phyloP scores from a whole-genome alignment of 176 grass and related monocot genomes.

The Oryza glaberrima region DNA sequence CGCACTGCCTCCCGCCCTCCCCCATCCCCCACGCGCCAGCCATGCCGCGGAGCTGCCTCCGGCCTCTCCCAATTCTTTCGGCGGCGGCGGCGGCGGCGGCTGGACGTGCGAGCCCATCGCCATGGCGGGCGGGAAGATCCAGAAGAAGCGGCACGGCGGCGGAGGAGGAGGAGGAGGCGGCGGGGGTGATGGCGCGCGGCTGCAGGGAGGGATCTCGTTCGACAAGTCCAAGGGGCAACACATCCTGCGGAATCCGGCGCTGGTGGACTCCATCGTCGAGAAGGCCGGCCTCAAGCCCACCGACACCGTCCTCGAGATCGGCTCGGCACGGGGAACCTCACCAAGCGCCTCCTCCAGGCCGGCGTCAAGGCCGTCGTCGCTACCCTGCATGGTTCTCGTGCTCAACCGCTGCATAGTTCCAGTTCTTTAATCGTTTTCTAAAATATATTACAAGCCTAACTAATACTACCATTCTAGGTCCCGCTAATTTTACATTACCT shows the following conservation, averaged over 20 bases:
- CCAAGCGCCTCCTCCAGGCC: slow-evolving; percentile 81
- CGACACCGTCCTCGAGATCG: slow-evolving; percentile 94
- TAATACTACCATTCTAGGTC: too few species aligned
- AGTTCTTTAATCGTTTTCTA: too few species aligned
- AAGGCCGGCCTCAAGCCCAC: slow-evolving; percentile 94
- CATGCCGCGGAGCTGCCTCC: not conserved
- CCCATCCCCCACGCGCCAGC: too few species aligned
- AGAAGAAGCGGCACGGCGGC: slow-evolving; percentile 65
- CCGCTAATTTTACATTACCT: too few species aligned
- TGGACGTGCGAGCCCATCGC: not conserved
- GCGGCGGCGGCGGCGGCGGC: not conserved
- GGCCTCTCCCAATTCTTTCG: not conserved
- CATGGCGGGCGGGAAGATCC: slow-evolving; percentile 89
- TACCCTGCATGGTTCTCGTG: slow-evolving; percentile 51
- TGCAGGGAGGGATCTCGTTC: slow-evolving; percentile 83
- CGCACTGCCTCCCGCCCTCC: too few species aligned
- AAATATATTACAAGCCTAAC: too few species aligned
- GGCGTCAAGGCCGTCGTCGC: slow-evolving; percentile 43
- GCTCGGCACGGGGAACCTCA: slow-evolving; percentile 92
- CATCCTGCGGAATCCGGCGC: slow-evolving; percentile 71
- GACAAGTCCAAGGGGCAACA: slow-evolving; percentile 83
- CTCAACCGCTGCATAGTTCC: slow-evolving; percentile 86
- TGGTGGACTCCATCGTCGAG: slow-evolving; percentile 84
- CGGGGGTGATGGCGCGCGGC: slow-evolving; percentile 39
- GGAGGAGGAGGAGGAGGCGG: not conserved